Conservation (phyloP, 2,329 filamentous ascomycete genomes). For the Aureobasidium namibiae region DNA sequence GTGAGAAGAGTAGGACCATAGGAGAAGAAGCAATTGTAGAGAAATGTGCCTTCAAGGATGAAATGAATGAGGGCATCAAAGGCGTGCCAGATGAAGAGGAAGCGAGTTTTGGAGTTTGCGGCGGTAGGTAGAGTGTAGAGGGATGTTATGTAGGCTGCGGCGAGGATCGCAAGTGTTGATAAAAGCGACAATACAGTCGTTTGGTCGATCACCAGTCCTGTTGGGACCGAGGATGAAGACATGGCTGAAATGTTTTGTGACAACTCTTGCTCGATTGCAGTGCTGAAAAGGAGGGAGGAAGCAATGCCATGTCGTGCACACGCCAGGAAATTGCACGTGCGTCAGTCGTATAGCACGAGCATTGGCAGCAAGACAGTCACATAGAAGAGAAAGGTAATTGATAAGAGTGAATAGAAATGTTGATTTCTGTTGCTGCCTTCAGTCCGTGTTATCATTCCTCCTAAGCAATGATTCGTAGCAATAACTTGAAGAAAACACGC, state of each 20-base stretch:
- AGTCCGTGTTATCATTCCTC: not conserved
- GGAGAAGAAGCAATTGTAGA: constrained; percentile 89
- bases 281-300: not conserved
- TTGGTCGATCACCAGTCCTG: constrained; percentile 29
- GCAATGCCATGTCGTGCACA: not conserved
- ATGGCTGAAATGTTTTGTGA: not conserved
- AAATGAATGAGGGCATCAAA: constrained; percentile 91
- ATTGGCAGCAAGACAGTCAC: not conserved
- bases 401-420: constrained; percentile 2
- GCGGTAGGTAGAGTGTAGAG: constrained; percentile 43
- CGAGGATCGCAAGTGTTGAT: constrained; percentile 46
- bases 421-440: constrained; percentile 7
- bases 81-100: constrained; percentile 89
- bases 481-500: not conserved
- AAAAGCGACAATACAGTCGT: constrained; percentile 49
- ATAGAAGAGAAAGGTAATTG: not conserved
- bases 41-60: constrained; percentile 80
- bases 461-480: not conserved
- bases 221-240: not conserved
- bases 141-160: constrained; percentile 43
- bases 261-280: not conserved
- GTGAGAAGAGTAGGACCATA: constrained; percentile 23
- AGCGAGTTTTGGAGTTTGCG: constrained; percentile 52
- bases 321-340: not conserved
- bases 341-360: not conserved